Evolutionary conservation across 225 moss, liverwort and hornwort genomes (phyloP).

Genomic region (Thuidium tamariscinum): DNA sequence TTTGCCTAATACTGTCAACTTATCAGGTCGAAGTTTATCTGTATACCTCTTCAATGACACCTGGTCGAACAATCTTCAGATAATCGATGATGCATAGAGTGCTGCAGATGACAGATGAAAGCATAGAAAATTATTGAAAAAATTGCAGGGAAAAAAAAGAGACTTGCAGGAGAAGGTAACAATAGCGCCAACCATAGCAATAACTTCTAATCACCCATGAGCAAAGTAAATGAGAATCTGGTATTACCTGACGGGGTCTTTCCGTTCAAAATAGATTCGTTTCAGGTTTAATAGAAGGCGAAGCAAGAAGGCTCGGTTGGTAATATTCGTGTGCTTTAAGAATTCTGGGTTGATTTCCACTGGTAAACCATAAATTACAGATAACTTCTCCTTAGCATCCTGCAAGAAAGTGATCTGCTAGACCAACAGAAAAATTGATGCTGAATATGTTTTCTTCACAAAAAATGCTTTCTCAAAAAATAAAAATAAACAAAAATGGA

Average conservation of each 20-base stretch:
- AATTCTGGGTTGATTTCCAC: slow-evolving; percentile 53
- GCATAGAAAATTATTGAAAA: background rate
- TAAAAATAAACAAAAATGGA: background rate
- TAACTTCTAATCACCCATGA: background rate
- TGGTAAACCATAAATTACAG: slow-evolving; percentile 45
- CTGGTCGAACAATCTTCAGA: slow-evolving; percentile 56
- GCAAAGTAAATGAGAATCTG: background rate
- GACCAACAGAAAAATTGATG: background rate
- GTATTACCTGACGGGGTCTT: slow-evolving; percentile 55
- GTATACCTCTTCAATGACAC: slow-evolving; percentile 54
- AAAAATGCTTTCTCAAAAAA: background rate
- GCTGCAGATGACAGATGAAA: slow-evolving; percentile 21
- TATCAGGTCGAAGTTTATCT: background rate
- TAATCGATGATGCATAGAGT: slow-evolving; percentile 60
- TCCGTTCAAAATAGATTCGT: slow-evolving; percentile 48
- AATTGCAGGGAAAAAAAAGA: background rate
- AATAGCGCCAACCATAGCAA: background rate
- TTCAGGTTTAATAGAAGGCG: slow-evolving; percentile 57
- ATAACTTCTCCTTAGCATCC: slow-evolving; percentile 50
- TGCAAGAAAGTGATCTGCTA: slow-evolving; percentile 51
- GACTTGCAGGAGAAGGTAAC: background rate
- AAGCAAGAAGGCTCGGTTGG: slow-evolving; percentile 47
- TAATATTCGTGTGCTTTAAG: slow-evolving; percentile 40
- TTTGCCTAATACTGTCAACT: background rate
- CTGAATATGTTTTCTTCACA: background rate